A percentile compares a stretch with the other conserved stretches of the same genome.
Conservation (phyloP, 768 basidiomycete species). For the Mycena chlorophos region DNA sequence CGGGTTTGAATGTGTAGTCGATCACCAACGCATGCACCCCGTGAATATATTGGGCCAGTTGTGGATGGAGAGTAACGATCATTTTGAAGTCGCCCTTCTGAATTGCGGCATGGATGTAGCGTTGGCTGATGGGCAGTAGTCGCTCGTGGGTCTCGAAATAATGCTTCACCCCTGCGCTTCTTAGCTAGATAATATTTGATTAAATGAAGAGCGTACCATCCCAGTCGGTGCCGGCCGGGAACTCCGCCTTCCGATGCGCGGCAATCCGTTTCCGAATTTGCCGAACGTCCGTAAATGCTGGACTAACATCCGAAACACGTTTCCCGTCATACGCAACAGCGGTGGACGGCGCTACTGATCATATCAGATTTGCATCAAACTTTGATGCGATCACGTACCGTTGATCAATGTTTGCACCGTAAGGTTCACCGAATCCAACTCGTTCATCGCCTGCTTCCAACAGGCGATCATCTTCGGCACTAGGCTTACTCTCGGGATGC, state of each 20-base stretch:
- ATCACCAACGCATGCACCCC: conserved; percentile 8
- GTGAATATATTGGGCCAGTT: conserved; percentile 15
- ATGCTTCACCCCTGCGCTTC: neutral
- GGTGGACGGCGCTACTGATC: neutral
- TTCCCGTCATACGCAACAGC: neutral
- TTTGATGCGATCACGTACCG: neutral
- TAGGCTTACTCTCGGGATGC: conserved; percentile 8
- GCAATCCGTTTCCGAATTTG: neutral
- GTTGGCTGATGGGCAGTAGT: neutral
- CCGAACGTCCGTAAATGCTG: neutral
- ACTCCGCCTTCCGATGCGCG: neutral
- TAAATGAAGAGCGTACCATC: neutral
- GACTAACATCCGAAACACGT: neutral
- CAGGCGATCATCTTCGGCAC: neutral
- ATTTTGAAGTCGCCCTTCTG: conserved; percentile 2
- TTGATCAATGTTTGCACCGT: conserved; percentile 12
- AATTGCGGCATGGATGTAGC: conserved; percentile 13
- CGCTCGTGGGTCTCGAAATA: neutral
- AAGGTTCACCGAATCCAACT: neutral
- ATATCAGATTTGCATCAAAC: neutral
- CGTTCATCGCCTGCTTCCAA: neutral
- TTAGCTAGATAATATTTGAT: neutral
- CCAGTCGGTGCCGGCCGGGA: conserved; percentile 3
- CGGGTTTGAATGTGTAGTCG: conserved; percentile 27
- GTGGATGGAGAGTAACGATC: conserved; percentile 10